These are phyloP conservation scores for Lentinula detonsa DNA, from an alignment of 768 basidiomycete species.

Conservation along the genomic window DNA sequence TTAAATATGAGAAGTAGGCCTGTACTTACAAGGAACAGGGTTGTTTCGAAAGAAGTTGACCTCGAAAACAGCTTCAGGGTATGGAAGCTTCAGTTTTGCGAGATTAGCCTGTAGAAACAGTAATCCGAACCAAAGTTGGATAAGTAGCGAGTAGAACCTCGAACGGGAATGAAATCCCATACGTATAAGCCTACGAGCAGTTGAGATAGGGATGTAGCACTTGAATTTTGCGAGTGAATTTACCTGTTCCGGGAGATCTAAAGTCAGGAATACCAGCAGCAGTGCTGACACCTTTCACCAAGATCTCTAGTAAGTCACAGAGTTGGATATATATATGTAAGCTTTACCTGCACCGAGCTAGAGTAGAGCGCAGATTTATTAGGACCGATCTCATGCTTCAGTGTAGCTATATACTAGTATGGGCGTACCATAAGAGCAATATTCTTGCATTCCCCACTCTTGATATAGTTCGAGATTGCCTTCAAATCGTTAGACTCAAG, in stretches of 20 bases:
- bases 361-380: neutral
- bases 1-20: too few species aligned
- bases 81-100: constrained; percentile 72
- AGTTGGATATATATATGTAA: neutral
- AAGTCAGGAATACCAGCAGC: constrained; percentile 89
- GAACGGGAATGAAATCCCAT: constrained; percentile 29
- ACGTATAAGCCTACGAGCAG: neutral
- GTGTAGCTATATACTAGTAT: neutral
- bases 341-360: constrained; percentile 65
- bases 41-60: constrained; percentile 78
- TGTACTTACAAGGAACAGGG: constrained; percentile 67
- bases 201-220: neutral
- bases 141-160: constrained; percentile 22
- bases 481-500: constrained; percentile 1
- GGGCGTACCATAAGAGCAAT: constrained; percentile 67
- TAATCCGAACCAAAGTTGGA: neutral
- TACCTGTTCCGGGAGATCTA: constrained; percentile 78
- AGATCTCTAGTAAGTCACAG: neutral
- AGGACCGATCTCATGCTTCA: neutral
- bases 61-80: constrained; percentile 94
- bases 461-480: constrained; percentile 57
- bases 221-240: constrained; percentile 12
- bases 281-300: constrained; percentile 58
- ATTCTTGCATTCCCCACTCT: constrained; percentile 60
- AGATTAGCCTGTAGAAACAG: constrained; percentile 56